Base-by-base conservation (phyloP, 345 rosid genomes). In the Raphanus raphanistrum region DNA sequence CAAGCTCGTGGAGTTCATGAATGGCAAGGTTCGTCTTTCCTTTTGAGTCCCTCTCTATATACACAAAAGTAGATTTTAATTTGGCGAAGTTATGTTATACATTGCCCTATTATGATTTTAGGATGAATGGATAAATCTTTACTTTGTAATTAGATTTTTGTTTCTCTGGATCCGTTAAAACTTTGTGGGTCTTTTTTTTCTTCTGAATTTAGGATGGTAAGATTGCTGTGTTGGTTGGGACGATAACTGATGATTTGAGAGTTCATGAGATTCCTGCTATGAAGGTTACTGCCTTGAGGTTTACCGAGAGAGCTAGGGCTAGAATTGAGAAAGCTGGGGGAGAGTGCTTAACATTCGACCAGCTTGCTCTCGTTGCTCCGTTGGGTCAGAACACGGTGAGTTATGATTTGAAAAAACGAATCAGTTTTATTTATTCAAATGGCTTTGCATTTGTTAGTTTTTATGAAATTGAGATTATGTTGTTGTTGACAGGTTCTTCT, bases 301-400 rank as follows among this genome's bases (percentile, higher is more conserved):
- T 94, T 81, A 90, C 97, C 0, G 97, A 94, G 85, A 92, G 89
- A 0, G 98, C 91, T 0, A 88, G 97, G 64, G 97, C 97, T 7
- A 92, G 97, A 76, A 94, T 94, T 52, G 97, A 89, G 89, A 92
- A 89, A 83, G 97, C 98, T 10, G 98, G 98, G 63, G 96, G 98
- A 45, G 93, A 94, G 73, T 94, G 98, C 83, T 76, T 90, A 82
- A 94, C 98, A 4, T 92, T 94, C 71, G 98, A 92, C 55, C 97
- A 90, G 79, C 92, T 91, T 82, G 98, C 98, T 43, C 89, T 93
- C 54, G 78, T 79, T n/a, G 97, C 98, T 78, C 98, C 97, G 9
- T 84, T 93, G 71, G 98, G 98, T 0, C 97, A 93, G 86, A 91
- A 91, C 88, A 93, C 96, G 75, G 97, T 93, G 82, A 78, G 83